Evolutionary conservation across 2,329 filamentous ascomycete genomes (phyloP), one percentile per base, ranked within the genome.

Genomic region (Ceratocystis huliohia): DNA sequence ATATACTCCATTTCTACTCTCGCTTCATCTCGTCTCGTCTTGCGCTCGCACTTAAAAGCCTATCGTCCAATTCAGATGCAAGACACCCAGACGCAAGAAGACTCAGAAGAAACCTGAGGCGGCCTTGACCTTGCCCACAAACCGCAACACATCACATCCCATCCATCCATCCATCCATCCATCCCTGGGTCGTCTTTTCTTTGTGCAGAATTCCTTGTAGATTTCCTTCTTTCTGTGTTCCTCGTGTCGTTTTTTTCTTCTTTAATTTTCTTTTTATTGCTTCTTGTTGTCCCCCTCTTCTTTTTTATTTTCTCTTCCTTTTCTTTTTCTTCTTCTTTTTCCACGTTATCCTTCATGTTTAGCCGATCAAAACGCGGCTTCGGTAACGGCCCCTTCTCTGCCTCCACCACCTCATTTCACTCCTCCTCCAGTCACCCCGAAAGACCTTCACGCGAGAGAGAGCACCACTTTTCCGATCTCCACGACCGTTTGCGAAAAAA

Each of bases 351-450:
- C 53, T 50, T 30, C 56, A 64, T 67, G 61, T 67, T 64, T 48
- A 63, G 61, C 41, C 61, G 61, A 48, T 64, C 61, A 33, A 67
- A 57, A 64, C 65, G 61, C 48, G 44, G 61, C 37, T 59, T 61
- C 20, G 61, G 48, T 45, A 56, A 65, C 63, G 63, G 63, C 48
- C 41, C 63, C n/a, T 67, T 61, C 28, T 67, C 61, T 28, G 57
- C 65, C 15, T 64, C 61, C 33, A 59, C 61, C 17, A 28, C 50
- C 45, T 62, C 61, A 22, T 67, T 64, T 25, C 61, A 53, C 25
- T 64, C 61, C 48, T 56, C 48, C 25, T 56, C 48, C 25, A 20
- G 37, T 6, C 63, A 56, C 48, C 30, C 57, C n/a, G 48, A 66
- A 37, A 66, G 45, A 33, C 46, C 46, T 15, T 10, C 30, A 5